Conservation (phyloP, 345 rosid species). For the Bruguiera sexangula region DNA sequence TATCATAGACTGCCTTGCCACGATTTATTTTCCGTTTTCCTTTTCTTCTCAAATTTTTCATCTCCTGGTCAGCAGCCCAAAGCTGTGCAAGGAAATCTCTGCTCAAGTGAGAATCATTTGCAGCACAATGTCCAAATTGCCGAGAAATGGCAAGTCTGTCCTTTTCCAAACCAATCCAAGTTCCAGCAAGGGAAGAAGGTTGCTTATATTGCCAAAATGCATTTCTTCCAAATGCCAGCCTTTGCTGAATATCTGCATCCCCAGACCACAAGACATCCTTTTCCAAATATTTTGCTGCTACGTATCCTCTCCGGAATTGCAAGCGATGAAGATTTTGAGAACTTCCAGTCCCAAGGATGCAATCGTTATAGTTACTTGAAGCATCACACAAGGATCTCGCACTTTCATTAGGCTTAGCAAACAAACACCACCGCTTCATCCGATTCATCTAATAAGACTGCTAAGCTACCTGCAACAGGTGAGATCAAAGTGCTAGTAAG, state of each 20-base stretch:
- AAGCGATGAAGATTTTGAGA: not conserved
- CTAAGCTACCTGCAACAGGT: too few species aligned
- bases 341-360: not conserved
- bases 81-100: conserved; percentile 55
- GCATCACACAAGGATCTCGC: not conserved
- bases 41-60: conserved; percentile 34
- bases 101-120: conserved; percentile 31
- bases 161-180: not conserved
- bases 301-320: conserved; percentile 4
- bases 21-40: conserved; percentile 28
- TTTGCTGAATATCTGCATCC: too few species aligned
- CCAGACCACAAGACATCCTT: too few species aligned
- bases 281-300: too few species aligned
- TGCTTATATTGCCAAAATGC: not conserved
- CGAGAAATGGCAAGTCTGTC: conserved; percentile 9
- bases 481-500: too few species aligned
- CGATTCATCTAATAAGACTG: conserved; percentile 7
- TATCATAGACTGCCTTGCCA: conserved; percentile 13
- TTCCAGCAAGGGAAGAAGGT: not conserved
- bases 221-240: not conserved
- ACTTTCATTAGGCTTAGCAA: conserved; percentile 2
- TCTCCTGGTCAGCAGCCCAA: conserved; percentile 61
- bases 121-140: conserved; percentile 18
- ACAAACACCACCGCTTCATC: conserved; percentile 1
- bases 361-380: not conserved